A percentile compares a stretch with the other conserved stretches of the same genome.
phyloP scores from a whole-genome alignment of 192 early-diverging fungal species.

The Coemansia sp. region DNA sequence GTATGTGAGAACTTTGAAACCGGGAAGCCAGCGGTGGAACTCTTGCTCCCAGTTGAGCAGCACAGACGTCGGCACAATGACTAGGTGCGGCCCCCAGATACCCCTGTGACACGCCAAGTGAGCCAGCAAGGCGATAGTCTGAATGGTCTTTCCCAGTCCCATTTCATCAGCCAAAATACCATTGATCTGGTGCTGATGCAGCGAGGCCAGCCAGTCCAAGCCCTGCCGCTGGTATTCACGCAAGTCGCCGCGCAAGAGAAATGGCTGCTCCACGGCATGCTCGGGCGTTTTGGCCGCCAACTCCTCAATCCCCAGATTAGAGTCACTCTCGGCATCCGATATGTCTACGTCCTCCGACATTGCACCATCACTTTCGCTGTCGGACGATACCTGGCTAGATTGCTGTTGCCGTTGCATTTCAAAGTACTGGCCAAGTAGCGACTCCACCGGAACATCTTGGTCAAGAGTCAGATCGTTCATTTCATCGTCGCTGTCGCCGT shows the following conservation, averaged over 20 bases:
- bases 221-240: slow-evolving; percentile 91
- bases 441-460: slow-evolving; percentile 65
- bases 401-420: slow-evolving; percentile 27
- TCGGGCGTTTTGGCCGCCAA: slow-evolving; percentile 8
- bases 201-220: slow-evolving; percentile 84
- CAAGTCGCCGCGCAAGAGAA: slow-evolving; percentile 67
- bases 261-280: slow-evolving; percentile 48
- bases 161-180: slow-evolving; percentile 95
- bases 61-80: slow-evolving; percentile 93
- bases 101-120: slow-evolving; percentile 76
- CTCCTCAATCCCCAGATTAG: slow-evolving; percentile 11
- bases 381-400: neutral
- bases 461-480: slow-evolving; percentile 62
- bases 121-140: slow-evolving; percentile 88
- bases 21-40: slow-evolving; percentile 79
- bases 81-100: slow-evolving; percentile 86
- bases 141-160: slow-evolving; percentile 97
- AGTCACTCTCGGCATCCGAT: slow-evolving; percentile 3
- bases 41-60: slow-evolving; percentile 91
- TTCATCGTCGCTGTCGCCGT: slow-evolving; percentile 47
- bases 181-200: slow-evolving; percentile 85
- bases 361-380: neutral
- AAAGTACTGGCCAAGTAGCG: slow-evolving; percentile 60
- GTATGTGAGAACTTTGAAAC: slow-evolving; percentile 67
- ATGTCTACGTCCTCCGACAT: slow-evolving; percentile 2